Evolutionary conservation across 2,329 filamentous ascomycete genomes (phyloP).

Genomic region (Exophiala aquamarina): DNA sequence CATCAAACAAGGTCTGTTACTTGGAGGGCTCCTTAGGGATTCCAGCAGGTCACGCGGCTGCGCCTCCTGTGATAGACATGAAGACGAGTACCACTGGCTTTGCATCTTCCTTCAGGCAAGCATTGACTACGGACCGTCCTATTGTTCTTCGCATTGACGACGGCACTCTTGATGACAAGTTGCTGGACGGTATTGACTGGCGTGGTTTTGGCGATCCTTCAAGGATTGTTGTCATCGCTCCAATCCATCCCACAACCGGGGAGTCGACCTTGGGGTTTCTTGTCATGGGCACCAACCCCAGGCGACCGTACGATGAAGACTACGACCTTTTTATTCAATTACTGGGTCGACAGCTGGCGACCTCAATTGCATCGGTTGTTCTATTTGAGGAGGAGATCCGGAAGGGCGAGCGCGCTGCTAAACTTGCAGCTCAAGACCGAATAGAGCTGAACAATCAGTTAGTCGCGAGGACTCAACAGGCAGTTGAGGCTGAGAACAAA

Average conservation of each 20-base stretch:
- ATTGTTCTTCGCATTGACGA: conserved; percentile 67
- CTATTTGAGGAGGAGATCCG: conserved; percentile 81
- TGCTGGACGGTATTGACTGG: conserved; percentile 68
- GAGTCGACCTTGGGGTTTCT: conserved; percentile 76
- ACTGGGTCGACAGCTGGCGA: conserved; percentile 72
- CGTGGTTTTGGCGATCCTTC: conserved; percentile 71
- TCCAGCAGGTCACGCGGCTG: conserved; percentile 61
- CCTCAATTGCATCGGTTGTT: conserved; percentile 77
- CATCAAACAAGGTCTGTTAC: conserved; percentile 63
- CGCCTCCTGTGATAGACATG: conserved; percentile 65
- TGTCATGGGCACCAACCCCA: conserved; percentile 74
- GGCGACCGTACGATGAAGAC: conserved; percentile 76
- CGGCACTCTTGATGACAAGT: conserved; percentile 62
- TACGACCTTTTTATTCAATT: conserved; percentile 77
- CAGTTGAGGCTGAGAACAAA: conserved; percentile 66
- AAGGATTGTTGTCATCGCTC: conserved; percentile 71
- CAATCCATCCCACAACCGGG: conserved; percentile 73
- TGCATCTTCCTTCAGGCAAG: conserved; percentile 72
- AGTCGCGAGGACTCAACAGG: conserved; percentile 59
- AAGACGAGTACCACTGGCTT: conserved; percentile 70
- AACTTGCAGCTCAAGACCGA: conserved; percentile 71
- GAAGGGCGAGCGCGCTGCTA: conserved; percentile 70
- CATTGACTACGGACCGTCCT: conserved; percentile 67
- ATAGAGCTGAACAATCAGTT: conserved; percentile 76
- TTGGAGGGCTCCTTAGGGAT: conserved; percentile 73